Evolutionary conservation across 257 asterid species (phyloP).

Genomic region (Penstemon eatonii): DNA sequence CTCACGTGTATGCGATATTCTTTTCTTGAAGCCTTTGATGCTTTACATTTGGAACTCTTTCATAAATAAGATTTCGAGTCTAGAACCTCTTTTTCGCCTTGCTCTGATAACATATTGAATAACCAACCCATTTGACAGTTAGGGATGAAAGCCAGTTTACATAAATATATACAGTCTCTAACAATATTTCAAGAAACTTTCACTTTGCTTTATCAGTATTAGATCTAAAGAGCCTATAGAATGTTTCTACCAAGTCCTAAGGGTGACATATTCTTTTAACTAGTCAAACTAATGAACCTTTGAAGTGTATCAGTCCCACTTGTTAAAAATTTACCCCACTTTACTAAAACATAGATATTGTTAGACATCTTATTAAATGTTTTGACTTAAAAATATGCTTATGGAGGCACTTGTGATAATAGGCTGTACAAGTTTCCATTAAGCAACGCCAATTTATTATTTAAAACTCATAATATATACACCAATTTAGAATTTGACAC

Average conservation of each 20-base stretch:
- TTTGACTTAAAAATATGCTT: neutral
- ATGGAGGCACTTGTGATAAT: neutral
- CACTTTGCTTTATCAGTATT: neutral
- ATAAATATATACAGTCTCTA: neutral
- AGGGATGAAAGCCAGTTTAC: neutral
- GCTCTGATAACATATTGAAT: neutral
- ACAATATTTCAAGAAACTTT: neutral
- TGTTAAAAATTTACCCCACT: neutral
- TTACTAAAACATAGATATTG: no score
- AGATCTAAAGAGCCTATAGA: no score
- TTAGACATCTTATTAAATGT: neutral
- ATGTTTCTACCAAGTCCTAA: neutral
- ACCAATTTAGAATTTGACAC: constrained; percentile 4
- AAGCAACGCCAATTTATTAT: constrained; percentile 18
- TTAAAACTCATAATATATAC: neutral
- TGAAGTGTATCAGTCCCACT: neutral
- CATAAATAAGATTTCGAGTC: neutral
- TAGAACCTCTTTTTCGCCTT: neutral
- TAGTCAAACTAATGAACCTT: neutral
- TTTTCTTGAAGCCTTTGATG: neutral
- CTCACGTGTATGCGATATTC: no score
- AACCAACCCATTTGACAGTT: neutral
- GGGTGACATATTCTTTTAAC: no score
- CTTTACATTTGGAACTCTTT: no score
- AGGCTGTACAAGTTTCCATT: constrained; percentile 15